phyloP scores from a whole-genome alignment of 176 grass and related monocot species.

The Oryza rufipogon region DNA sequence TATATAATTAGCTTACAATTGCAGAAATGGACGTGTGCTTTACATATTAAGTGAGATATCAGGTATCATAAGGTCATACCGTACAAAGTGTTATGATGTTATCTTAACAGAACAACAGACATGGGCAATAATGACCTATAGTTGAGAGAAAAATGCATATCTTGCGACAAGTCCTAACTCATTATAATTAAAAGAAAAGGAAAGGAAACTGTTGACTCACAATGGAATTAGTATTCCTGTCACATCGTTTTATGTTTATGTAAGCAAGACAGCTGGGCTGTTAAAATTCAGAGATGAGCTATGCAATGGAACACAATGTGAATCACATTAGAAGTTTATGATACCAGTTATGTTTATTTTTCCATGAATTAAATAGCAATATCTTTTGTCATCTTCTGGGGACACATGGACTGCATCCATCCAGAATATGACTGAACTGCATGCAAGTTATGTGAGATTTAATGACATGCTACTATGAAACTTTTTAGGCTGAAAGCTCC shows the following conservation, averaged over 20 bases:
- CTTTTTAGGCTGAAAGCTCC: conserved; percentile 81
- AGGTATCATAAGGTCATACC: conserved; percentile 8
- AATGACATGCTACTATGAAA: conserved; percentile 15
- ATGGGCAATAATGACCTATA: background rate
- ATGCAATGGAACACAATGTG: background rate
- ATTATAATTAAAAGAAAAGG: conserved; percentile 1
- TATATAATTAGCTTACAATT: background rate
- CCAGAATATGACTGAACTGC: background rate
- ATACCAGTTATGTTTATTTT: too few relatives aligned
- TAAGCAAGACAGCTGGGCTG: background rate
- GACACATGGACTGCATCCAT: background rate
- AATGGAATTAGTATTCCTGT: background rate
- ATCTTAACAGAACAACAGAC: background rate
- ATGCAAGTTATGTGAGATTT: conserved; percentile 3
- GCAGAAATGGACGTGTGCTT: conserved; percentile 7
- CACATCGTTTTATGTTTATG: background rate
- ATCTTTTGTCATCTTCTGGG: background rate
- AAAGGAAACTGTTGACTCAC: background rate
- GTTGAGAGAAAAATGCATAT: conserved; percentile 14
- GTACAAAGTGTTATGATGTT: background rate
- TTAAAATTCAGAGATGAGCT: background rate
- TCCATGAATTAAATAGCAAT: too few relatives aligned
- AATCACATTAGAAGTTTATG: too few relatives aligned
- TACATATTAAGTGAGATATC: background rate
- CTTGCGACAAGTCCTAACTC: background rate